Evolutionary conservation across 257 asterid genomes (phyloP).

Genomic region (Nicotiana obtusifolia): DNA sequence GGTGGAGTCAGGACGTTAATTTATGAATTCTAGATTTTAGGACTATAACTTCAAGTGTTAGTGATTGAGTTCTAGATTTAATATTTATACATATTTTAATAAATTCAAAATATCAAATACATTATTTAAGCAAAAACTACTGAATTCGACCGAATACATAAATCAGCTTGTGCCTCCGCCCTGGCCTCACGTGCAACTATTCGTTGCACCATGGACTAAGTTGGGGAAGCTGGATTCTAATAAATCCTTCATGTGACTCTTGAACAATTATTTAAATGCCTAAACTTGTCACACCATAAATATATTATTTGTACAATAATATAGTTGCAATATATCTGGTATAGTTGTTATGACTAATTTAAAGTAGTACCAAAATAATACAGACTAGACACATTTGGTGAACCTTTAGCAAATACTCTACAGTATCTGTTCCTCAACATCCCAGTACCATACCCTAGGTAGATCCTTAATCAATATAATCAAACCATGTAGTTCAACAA

Average conservation of each 20-base stretch:
- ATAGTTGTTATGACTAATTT: background rate
- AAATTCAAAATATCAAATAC: no score
- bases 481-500: background rate
- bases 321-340: background rate
- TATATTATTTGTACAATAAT: background rate
- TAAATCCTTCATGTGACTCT: background rate
- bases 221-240: background rate
- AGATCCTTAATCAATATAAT: background rate
- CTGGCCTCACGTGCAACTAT: background rate
- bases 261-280: background rate
- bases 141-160: no score
- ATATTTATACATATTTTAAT: no score
- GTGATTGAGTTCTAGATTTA: no score
- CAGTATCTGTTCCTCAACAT: background rate
- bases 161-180: no score
- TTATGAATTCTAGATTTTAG: no score
- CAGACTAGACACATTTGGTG: slow-evolving; percentile 6
- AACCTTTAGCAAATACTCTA: background rate
- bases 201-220: background rate
- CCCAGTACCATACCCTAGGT: background rate
- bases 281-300: background rate
- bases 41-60: no score
- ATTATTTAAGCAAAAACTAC: no score
- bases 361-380: background rate
- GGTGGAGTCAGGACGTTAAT: no score